Conservation (phyloP, 352 stramenopile species). For the Phytophthora uliginosa region DNA sequence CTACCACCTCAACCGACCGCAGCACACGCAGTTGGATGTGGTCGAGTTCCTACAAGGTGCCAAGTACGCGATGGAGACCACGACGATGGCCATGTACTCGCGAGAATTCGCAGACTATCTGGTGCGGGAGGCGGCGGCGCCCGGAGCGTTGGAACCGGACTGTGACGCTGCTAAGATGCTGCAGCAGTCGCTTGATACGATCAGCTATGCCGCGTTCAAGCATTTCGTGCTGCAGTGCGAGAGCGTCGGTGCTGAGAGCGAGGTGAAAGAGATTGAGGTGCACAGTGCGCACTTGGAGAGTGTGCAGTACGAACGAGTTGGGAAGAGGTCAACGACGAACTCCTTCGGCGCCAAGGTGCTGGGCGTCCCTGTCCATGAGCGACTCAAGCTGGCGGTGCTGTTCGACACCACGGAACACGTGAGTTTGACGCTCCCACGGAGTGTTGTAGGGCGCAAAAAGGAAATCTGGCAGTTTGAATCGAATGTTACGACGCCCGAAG, state of each 20-base stretch:
- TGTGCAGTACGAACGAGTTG: conserved; percentile 27
- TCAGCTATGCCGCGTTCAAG: conserved; percentile 42
- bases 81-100: conserved; percentile 44
- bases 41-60: conserved; percentile 42
- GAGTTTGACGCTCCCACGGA: conserved; percentile 19
- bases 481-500: conserved; percentile 30
- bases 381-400: conserved; percentile 32
- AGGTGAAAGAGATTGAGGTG: conserved; percentile 38
- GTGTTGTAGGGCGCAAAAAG: conserved; percentile 21
- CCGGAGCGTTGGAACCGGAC: conserved; percentile 26
- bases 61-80: conserved; percentile 33
- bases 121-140: conserved; percentile 15
- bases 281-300: conserved; percentile 34
- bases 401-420: conserved; percentile 45
- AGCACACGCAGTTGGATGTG: conserved; percentile 35
- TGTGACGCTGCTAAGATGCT: conserved; percentile 30
- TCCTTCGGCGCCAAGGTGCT: conserved; percentile 22
- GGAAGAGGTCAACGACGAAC: conserved; percentile 28
- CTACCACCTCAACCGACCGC: conserved; percentile 43
- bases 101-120: conserved; percentile 38
- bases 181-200: conserved; percentile 27
- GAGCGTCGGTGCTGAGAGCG: conserved; percentile 15
- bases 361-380: conserved; percentile 31
- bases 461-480: conserved; percentile 45
- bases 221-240: conserved; percentile 21